A percentile compares a stretch with the other conserved stretches of the same genome.
Evolutionary conservation across 495 filamentous ascomycete species (phyloP).

Genomic region (Penicillium pancosmium): DNA sequence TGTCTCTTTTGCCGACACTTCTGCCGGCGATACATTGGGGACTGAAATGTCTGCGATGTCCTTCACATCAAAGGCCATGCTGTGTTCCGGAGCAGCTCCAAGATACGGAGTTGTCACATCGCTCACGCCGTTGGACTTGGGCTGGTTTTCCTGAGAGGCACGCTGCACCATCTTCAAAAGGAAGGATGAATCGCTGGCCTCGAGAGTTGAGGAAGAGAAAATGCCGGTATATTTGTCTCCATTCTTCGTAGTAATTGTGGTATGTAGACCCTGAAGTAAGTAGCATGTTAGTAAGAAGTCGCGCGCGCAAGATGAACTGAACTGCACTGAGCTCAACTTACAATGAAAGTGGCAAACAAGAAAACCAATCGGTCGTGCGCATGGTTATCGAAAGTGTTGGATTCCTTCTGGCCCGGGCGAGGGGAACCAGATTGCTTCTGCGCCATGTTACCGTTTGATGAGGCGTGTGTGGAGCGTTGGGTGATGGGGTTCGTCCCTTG

Average conservation of each 20-base stretch:
- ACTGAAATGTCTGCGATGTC: constrained; percentile 72
- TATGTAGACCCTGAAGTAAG: constrained; percentile 61
- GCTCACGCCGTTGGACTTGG: constrained; percentile 58
- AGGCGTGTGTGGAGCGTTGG: constrained; percentile 54
- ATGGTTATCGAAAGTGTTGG: constrained; percentile 61
- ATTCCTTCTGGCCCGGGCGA: constrained; percentile 49
- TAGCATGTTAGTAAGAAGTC: constrained; percentile 21
- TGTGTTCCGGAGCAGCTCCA: constrained; percentile 63
- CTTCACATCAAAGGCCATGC: constrained; percentile 78
- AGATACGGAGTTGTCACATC: constrained; percentile 57
- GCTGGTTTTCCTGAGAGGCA: constrained; percentile 48
- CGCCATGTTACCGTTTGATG: constrained; percentile 57
- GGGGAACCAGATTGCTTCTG: constrained; percentile 45
- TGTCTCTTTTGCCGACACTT: constrained; percentile 54
- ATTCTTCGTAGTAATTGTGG: constrained; percentile 67
- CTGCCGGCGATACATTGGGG: constrained; percentile 54
- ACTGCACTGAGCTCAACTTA: constrained; percentile 42
- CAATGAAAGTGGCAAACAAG: constrained; percentile 63
- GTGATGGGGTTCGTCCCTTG: constrained; percentile 67
- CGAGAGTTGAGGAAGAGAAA: constrained; percentile 62
- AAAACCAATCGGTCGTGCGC: constrained; percentile 67
- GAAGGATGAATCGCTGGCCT: constrained; percentile 62
- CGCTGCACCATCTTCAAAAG: constrained; percentile 83
- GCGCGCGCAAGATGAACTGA: too few relatives aligned
- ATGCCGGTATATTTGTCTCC: constrained; percentile 76